Percentiles rank a stretch among this genome's conserved stretches.
These are phyloP conservation scores for Kalmusia sp. DNA, from an alignment of 2,329 filamentous ascomycete species.

Conservation along the genomic window DNA sequence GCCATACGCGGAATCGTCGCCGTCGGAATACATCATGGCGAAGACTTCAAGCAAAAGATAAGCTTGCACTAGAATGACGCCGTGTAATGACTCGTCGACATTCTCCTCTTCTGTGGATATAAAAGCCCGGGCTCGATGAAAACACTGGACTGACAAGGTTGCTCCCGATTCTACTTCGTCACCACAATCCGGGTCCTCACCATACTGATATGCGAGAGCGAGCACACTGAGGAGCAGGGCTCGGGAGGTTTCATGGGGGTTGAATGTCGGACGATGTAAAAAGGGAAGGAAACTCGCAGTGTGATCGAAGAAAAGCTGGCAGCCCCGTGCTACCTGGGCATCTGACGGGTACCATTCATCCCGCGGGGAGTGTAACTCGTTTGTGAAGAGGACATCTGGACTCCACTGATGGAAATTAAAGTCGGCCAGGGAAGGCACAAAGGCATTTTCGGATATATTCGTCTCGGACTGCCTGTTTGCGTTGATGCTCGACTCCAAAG, in stretches of 20 bases:
- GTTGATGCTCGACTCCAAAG: not conserved
- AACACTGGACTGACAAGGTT: conserved; percentile 17
- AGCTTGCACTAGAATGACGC: conserved; percentile 21
- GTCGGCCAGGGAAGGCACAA: conserved; percentile 3
- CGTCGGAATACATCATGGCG: conserved; percentile 26
- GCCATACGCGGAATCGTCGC: conserved; percentile 23
- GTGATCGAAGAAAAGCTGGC: conserved; percentile 21
- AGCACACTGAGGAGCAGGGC: conserved; percentile 24
- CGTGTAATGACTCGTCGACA: not conserved
- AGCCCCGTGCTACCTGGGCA: conserved; percentile 14
- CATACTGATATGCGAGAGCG: conserved; percentile 25
- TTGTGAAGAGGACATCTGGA: conserved; percentile 14
- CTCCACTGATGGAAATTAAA: conserved; percentile 17
- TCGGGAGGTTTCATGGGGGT: conserved; percentile 7
- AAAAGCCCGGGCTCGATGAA: conserved; percentile 20
- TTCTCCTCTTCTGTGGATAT: conserved; percentile 18
- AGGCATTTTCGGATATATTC: not conserved
- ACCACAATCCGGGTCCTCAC: conserved; percentile 21
- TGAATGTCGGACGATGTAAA: conserved; percentile 23
- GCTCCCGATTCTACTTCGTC: conserved; percentile 16
- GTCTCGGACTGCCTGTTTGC: no score
- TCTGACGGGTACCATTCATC: conserved; percentile 19
- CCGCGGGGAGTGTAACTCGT: conserved; percentile 6
- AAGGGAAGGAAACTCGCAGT: conserved; percentile 18
- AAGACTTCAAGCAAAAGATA: conserved; percentile 25